phyloP scores from a whole-genome alignment of 345 rosid species.

The Citrus medica region DNA sequence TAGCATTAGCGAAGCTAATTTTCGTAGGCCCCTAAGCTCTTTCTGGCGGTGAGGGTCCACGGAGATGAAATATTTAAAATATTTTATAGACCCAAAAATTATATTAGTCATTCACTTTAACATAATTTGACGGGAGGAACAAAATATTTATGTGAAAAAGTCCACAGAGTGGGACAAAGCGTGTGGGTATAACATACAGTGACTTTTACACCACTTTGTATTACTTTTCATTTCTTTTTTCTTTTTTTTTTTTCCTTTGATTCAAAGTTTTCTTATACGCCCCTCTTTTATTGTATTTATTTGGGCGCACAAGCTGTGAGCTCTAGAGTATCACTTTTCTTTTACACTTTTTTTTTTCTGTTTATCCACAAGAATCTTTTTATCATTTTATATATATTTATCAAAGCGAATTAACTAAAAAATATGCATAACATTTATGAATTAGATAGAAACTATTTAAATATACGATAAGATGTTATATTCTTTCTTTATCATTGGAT shows the following conservation, averaged over 20 bases:
- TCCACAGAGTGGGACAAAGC: constrained; percentile 47
- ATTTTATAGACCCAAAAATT: too few species aligned
- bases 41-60: neutral
- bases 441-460: too few species aligned
- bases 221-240: neutral
- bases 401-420: too few species aligned
- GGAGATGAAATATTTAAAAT: too few species aligned
- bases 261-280: constrained; percentile 4
- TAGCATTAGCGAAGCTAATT: neutral
- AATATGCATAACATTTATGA: too few species aligned
- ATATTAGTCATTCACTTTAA: too few species aligned
- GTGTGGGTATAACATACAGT: constrained; percentile 32
- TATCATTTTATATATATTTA: neutral
- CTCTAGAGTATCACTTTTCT: neutral
- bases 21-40: neutral
- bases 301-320: neutral
- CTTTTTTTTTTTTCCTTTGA: neutral
- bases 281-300: neutral
- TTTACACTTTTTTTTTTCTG: neutral
- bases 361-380: neutral
- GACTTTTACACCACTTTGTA: constrained; percentile 25
- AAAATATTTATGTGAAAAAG: constrained; percentile 14
- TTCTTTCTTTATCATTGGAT: too few species aligned
- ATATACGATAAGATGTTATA: too few species aligned
- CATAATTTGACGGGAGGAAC: constrained; percentile 8